Conservation (phyloP, 2,329 filamentous ascomycete species). For the Aciculosporium take region DNA sequence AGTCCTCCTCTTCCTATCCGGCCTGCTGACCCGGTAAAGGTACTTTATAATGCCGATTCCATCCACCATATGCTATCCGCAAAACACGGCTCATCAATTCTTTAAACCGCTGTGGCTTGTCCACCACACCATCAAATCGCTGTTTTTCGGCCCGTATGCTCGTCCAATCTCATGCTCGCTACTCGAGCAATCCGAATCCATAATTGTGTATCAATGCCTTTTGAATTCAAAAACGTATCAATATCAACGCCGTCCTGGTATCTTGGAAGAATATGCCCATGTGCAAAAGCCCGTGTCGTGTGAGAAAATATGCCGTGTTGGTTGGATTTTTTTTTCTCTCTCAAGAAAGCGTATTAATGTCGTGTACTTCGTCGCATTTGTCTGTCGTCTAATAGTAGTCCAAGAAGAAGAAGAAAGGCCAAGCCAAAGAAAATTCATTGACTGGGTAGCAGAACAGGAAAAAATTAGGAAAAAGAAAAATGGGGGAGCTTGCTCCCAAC, state of each 20-base stretch:
- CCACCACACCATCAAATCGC: neutral
- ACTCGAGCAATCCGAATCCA: neutral
- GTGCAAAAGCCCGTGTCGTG: constrained; percentile 2
- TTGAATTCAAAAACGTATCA: constrained; percentile 7
- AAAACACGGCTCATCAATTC: neutral
- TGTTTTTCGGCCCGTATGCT: constrained; percentile 1
- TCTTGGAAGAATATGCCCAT: constrained; percentile 15
- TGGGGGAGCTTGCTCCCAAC: neutral
- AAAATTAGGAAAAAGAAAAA: neutral
- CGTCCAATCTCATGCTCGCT: neutral
- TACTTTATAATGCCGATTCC: neutral
- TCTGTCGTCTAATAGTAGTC: constrained; percentile 13
- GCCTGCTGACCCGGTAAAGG: neutral
- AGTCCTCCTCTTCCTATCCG: neutral
- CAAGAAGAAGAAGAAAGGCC: constrained; percentile 5
- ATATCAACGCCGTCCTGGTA: constrained; percentile 25
- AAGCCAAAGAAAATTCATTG: neutral
- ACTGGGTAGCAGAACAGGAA: neutral
- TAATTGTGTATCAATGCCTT: neutral
- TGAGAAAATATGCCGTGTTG: neutral
- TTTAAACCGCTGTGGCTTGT: neutral
- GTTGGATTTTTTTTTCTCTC: constrained; percentile 6
- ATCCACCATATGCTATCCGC: neutral
- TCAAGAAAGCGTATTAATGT: constrained; percentile 17
- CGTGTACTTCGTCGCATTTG: constrained; percentile 19